Base-by-base conservation (phyloP, 306 rosid genomes). In the Trifolium pratense region DNA sequence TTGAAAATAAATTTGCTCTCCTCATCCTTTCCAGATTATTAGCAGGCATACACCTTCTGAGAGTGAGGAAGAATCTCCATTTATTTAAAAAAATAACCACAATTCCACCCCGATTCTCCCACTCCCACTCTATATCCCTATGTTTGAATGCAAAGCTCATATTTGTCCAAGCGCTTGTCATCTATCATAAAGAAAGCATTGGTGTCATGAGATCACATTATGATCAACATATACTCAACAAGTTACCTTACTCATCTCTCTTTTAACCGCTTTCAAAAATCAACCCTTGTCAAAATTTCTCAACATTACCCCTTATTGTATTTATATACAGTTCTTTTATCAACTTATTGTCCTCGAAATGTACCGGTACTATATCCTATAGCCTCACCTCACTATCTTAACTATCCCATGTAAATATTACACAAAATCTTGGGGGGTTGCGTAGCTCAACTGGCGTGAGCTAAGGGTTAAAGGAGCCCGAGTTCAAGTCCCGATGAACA, bases 161-260 rank as follows among this genome's bases (percentile, higher is more conserved):
- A 90, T 86, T 87, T 86, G 96, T 95, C 96, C 93, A 91, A 88
- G 97, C 97, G 93, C 97, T 88, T 85, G 99, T 16, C 88, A 95
- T 95, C 99, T 95, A 95, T 88, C 97, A 95, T 95, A 90, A 91
- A 95, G 86, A 95, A 95, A 95, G 96, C 97, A 95, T 88, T 73
- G 75, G 89, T 88, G 90, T 95, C 92, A 95, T 89, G 90, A 87
- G 87, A 91, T 87, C 84, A 82, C 87, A 78, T 88, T 83, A 89
- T 85, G 84, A 89, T 82, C 84, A 77, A 81, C 91, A 94, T 75
- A 88, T 74, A 91, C 87, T 87, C 77, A 85, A 84, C 85, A 78
- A 89, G 79, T 80, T 91, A 86, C 99, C 99, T 94, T 74, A 89
- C 83, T 79, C 87, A 80, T 79, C 87, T 86, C 88, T 86, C 94